Evolutionary conservation across 2,329 filamentous ascomycete genomes (phyloP).

Genomic region (Tolypocladium inflatum): DNA sequence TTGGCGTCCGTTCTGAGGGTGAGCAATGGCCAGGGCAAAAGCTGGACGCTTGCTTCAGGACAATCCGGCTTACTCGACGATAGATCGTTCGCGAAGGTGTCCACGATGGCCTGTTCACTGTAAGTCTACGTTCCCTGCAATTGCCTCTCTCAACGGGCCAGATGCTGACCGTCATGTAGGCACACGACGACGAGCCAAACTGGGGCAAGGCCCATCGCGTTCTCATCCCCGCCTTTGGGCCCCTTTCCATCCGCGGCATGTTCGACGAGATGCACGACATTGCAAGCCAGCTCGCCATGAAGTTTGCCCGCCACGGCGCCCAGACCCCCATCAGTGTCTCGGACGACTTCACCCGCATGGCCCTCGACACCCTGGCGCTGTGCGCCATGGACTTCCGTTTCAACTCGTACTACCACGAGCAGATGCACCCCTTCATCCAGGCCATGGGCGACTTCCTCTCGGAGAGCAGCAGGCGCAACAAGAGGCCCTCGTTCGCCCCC

Average conservation of each 20-base stretch:
- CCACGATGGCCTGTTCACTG: conserved; percentile 60
- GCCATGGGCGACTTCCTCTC: conserved; percentile 57
- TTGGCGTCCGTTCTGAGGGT: conserved; percentile 37
- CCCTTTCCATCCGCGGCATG: conserved; percentile 57
- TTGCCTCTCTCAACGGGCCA: neutral
- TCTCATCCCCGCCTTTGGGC: conserved; percentile 61
- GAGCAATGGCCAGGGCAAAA: conserved; percentile 1
- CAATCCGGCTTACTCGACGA: neutral
- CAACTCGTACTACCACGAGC: conserved; percentile 63
- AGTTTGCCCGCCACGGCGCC: conserved; percentile 57
- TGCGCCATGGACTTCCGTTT: conserved; percentile 65
- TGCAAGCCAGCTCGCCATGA: conserved; percentile 54
- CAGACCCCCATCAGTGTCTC: conserved; percentile 46
- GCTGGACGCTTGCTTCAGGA: neutral
- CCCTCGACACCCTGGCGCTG: conserved; percentile 62
- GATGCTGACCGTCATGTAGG: conserved; percentile 21
- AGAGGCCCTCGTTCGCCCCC: conserved; percentile 33
- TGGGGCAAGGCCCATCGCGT: conserved; percentile 60
- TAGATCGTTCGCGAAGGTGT: conserved; percentile 49
- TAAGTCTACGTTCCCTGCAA: conserved; percentile 10
- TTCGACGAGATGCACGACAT: conserved; percentile 63
- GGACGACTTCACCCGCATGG: conserved; percentile 63
- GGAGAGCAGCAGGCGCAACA: conserved; percentile 42
- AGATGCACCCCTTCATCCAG: conserved; percentile 59
- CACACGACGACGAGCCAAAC: conserved; percentile 39